Percentiles rank a stretch among this genome's conserved stretches.
phyloP scores from a whole-genome alignment of 345 rosid species.

The Toxicodendron radicans region DNA sequence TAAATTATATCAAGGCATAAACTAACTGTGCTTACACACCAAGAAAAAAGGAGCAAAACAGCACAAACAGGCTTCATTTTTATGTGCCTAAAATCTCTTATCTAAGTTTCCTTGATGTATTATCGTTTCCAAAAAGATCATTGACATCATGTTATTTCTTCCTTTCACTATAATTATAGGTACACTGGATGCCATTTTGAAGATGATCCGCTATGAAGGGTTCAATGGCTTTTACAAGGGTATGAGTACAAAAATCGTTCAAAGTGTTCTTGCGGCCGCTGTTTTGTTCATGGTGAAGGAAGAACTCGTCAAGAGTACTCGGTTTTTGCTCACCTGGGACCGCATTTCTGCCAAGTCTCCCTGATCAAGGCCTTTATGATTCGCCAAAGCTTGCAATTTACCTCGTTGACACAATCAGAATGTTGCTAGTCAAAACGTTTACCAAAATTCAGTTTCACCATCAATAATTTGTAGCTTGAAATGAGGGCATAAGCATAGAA shows the following conservation, averaged over 20 bases:
- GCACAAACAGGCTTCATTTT: too few relatives aligned
- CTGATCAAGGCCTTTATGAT: constrained; percentile 26
- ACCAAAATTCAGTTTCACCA: not conserved
- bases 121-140: not conserved
- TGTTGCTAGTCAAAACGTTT: not conserved
- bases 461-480: not conserved
- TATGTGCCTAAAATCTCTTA: not conserved
- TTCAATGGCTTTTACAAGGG: constrained; percentile 86
- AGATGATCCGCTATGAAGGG: constrained; percentile 90
- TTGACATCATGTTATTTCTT: not conserved
- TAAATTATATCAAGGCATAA: not conserved
- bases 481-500: constrained; percentile 8
- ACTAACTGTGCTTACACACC: not conserved
- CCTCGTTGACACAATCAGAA: not conserved
- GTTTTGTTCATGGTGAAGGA: constrained; percentile 92
- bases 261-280: constrained; percentile 93
- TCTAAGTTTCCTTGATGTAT: not conserved
- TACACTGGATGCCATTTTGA: constrained; percentile 76
- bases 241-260: constrained; percentile 85
- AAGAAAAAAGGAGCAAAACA: too few relatives aligned
- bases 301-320: constrained; percentile 78
- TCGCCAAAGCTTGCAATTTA: not conserved
- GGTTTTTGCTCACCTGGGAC: constrained; percentile 47
- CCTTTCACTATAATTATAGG: constrained; percentile 38
- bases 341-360: constrained; percentile 29